These are phyloP conservation scores for Microthyrium microscopicum DNA, from an alignment of 2,329 filamentous ascomycete species.

Conservation along the genomic window DNA sequence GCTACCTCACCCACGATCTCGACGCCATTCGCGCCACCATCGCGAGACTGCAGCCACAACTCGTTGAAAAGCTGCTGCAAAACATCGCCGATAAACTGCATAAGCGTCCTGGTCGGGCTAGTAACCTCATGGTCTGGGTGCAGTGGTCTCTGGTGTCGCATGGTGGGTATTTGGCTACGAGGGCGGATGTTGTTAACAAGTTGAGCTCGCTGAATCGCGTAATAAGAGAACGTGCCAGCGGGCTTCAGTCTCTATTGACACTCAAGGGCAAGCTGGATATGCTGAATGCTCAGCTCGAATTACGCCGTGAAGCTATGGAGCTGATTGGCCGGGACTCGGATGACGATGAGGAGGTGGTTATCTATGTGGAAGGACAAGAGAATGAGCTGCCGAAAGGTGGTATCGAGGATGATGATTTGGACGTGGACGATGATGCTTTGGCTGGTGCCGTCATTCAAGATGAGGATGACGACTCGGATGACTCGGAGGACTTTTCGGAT, in stretches of 20 bases:
- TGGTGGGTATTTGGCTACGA: constrained; percentile 74
- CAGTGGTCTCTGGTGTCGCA: constrained; percentile 89
- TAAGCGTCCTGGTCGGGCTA: constrained; percentile 72
- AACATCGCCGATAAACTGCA: constrained; percentile 79
- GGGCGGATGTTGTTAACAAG: constrained; percentile 65
- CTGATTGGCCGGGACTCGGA: constrained; percentile 21
- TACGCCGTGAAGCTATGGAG: constrained; percentile 20
- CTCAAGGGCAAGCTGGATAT: constrained; percentile 94
- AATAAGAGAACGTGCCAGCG: constrained; percentile 68
- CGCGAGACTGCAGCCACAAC: constrained; percentile 69
- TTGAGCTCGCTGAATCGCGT: constrained; percentile 71
- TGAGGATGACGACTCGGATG: too few relatives aligned
- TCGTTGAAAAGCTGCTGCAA: constrained; percentile 63
- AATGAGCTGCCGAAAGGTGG: constrained; percentile 32
- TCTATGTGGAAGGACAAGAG: constrained; percentile 76
- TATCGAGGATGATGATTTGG: too few relatives aligned
- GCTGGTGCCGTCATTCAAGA: too few relatives aligned
- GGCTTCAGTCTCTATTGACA: constrained; percentile 64
- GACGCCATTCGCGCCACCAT: constrained; percentile 74
- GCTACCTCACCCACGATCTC: constrained; percentile 64
- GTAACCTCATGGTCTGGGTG: constrained; percentile 84
- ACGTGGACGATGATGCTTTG: too few relatives aligned
- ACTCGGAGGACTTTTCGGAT: too few relatives aligned
- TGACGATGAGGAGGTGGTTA: constrained; percentile 51
- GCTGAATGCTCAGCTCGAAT: constrained; percentile 73